Evolutionary conservation across 768 basidiomycete species (phyloP), one percentile per base, ranked within the genome.

Genomic region (Sarcomyxa edulis): DNA sequence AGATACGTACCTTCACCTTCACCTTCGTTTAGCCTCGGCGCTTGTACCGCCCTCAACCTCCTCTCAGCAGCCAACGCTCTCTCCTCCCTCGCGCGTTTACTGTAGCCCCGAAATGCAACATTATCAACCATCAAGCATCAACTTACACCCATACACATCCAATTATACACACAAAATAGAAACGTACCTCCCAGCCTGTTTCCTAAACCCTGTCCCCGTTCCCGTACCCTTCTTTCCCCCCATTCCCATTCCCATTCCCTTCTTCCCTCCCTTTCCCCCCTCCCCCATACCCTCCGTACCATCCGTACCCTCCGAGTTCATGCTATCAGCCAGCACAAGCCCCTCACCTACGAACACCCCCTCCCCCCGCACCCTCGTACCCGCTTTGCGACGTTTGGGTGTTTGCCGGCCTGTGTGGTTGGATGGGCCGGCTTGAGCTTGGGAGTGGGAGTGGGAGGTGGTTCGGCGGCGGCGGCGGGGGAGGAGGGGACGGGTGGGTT

Each of bases 1-100:
- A n/a, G n/a, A n/a, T n/a, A n/a, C n/a, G n/a, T n/a, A n/a, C n/a
- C n/a, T n/a, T n/a, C n/a, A n/a, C n/a, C n/a, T n/a, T n/a, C n/a
- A n/a, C n/a, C 40, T 62, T 63, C 47, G 48, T 51, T 51, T 21
- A 43, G 30, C 24, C 3, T 14, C 32, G 53, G 36, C 26, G 53
- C 54, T 54, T 72, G 68, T 32, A 79, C 50, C 7, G 68, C 65
- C 34, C 58, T 59, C 9, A 85, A 36, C 23, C 89, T 71, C 15
- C 62, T 66, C 58, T 91, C 84, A 6, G 74, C 76, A n/a, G 87
- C 88, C 24, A 78, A 47, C 2, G 85, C 87, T 40, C 87, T 71
- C 53, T 87, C 84, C 47, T 87, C 86, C 42, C 87, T 64, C 10
- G 86, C 88, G 22, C 82, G 71, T 54, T 87, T 87, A 54, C 88